Percentiles rank a stretch among this genome's conserved stretches.
Evolutionary conservation across 257 asterid genomes (phyloP).

Genomic region (Solanum commersonii): DNA sequence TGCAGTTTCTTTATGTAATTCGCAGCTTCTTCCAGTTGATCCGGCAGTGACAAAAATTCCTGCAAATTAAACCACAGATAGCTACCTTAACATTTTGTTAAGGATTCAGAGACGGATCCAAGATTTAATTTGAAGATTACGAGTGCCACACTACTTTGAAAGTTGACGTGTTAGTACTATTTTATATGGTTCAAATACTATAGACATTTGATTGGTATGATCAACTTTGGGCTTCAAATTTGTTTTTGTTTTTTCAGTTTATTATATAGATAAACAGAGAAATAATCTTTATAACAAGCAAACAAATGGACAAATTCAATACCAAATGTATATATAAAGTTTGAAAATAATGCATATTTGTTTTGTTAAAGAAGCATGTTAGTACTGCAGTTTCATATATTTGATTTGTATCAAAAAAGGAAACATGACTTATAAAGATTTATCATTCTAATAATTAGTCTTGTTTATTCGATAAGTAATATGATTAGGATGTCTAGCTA

Average conservation of each 20-base stretch:
- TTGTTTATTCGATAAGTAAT: neutral
- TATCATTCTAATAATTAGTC: neutral
- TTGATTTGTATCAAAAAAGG: neutral
- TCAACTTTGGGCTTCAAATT: neutral
- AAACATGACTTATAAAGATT: neutral
- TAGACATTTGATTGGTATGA: neutral
- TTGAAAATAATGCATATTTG: neutral
- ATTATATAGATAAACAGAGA: neutral
- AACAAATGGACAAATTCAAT: neutral
- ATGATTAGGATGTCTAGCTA: neutral
- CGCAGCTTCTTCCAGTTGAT: constrained; percentile 54
- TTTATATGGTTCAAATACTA: neutral
- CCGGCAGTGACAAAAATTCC: constrained; percentile 45
- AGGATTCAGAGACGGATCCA: neutral
- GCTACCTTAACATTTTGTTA: neutral
- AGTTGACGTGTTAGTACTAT: neutral
- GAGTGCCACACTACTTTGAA: neutral
- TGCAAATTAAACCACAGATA: neutral
- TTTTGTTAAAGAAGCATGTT: neutral
- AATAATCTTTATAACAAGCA: neutral
- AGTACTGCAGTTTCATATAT: neutral
- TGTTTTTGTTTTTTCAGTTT: neutral
- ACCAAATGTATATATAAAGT: neutral
- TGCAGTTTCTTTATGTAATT: constrained; percentile 46
- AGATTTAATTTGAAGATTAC: neutral